Evolutionary conservation across 805 yeast species (phyloP), one percentile per base, ranked within the genome.

Genomic region (Metschnikowia santaceciliae): DNA sequence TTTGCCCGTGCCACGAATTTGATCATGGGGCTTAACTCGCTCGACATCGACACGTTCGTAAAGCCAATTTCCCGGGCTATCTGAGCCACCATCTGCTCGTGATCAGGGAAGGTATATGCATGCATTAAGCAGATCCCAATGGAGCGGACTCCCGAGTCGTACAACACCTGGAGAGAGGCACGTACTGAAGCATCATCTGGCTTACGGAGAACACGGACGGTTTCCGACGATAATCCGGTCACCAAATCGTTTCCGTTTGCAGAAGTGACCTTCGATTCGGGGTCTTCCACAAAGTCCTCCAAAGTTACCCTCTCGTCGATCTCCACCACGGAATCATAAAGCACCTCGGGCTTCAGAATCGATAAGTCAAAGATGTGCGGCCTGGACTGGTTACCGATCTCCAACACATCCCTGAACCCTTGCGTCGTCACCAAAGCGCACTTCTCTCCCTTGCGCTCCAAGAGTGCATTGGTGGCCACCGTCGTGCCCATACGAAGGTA

Each of bases 371-470:
- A 92, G 47, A 92, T 90, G 59, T 84, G 77, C 2, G 98, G 98
- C 60, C 98, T 77, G 2, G 96, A 81, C 66, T 92, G 98, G 62
- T 89, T 90, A 2, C 98, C 98, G 58, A 92, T 91, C 2, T 75
- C 68, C 54, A 92, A 72, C 37, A 88, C 82, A 62, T 92, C 97
- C 58, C 81, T 81, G 69, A 90, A 92, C 0, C 97, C 99, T 60
- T 83, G 86, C 14, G 97, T 88, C 2, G 96, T 90, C 4, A 91
- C 68, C 52, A 92, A 75, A 1, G 94, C 95, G 59, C 95, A 91
- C 32, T 82, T 72, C 51, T 90, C 95, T 47, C 98, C 99, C 63
- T 90, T 90, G 55, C 98, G 78, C 63, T 92, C 98, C 53, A 92
- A 75, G 33, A 94, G 76, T 1, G 98, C 97, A 69, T 92, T 92